Evolutionary conservation across 75 land plant species (phyloP).

Genomic region (Cryptomeria japonica): DNA sequence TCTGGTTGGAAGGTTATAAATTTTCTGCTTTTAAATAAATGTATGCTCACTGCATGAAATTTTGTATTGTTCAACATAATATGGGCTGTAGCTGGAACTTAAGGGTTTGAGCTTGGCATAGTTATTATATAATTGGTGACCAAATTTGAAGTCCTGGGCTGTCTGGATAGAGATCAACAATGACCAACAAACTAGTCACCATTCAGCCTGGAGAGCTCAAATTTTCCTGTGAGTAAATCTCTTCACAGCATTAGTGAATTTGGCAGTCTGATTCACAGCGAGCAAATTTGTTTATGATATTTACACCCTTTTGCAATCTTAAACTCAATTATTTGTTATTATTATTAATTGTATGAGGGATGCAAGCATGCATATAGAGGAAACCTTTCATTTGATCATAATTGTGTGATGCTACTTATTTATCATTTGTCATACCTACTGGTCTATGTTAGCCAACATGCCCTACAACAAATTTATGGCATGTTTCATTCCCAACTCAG

Average conservation of each 20-base stretch:
- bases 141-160: not conserved
- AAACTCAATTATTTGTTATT: not conserved
- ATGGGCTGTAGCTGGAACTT: not conserved
- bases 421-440: not conserved
- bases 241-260: not conserved
- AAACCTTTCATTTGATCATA: not conserved
- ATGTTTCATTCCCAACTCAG: not conserved
- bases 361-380: not conserved
- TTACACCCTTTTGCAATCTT: not conserved
- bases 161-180: slow-evolving; percentile 13
- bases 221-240: slow-evolving; percentile 54
- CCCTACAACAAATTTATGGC: not conserved
- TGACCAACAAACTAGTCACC: slow-evolving; percentile 43
- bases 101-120: not conserved
- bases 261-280: not conserved
- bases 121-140: not conserved
- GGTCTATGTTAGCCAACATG: not conserved
- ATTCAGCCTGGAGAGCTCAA: slow-evolving; percentile 66
- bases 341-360: not conserved
- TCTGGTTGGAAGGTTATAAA: not conserved
- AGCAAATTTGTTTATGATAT: not conserved
- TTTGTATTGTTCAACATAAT: not conserved
- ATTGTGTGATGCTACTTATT: not conserved
- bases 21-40: not conserved
- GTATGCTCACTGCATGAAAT: not conserved